Percentiles rank a stretch among this genome's conserved stretches.
These are phyloP conservation scores for Fusarium tanahbumbuense DNA, from an alignment of 2,329 filamentous ascomycete species.

Conservation along the genomic window DNA sequence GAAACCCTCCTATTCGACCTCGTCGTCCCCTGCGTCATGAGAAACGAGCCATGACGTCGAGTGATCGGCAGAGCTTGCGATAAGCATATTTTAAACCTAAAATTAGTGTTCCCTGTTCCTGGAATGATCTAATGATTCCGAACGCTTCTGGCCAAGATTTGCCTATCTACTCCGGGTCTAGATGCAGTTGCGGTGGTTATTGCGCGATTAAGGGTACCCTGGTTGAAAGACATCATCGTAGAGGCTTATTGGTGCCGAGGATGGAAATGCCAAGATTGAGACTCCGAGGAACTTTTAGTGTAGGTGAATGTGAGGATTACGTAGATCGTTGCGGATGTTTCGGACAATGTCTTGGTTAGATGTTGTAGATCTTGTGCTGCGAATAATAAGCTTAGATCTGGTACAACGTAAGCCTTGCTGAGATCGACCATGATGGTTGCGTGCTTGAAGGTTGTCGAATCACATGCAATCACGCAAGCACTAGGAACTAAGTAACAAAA, in stretches of 20 bases:
- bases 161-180: not conserved
- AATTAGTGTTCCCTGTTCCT: slow-evolving; percentile 2
- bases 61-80: slow-evolving; percentile 20
- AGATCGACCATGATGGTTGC: not conserved
- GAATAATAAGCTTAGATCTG: not conserved
- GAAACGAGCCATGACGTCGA: slow-evolving; percentile 33
- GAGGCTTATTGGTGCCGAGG: not conserved
- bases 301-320: not conserved
- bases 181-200: not conserved
- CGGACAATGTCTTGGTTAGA: not conserved
- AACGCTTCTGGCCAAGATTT: slow-evolving; percentile 17
- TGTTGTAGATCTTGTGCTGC: not conserved
- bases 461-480: not conserved
- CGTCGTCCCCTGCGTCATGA: slow-evolving; percentile 32
- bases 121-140: not conserved
- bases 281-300: too few species aligned
- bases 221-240: slow-evolving; percentile 25
- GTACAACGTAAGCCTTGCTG: not conserved
- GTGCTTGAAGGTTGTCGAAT: not conserved
- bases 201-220: not conserved
- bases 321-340: not conserved
- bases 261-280: not conserved
- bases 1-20: not conserved
- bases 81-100: slow-evolving; percentile 41
- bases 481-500: not conserved